Evolutionary conservation across 2,329 filamentous ascomycete species (phyloP).

Genomic region (Exophiala bonariae): DNA sequence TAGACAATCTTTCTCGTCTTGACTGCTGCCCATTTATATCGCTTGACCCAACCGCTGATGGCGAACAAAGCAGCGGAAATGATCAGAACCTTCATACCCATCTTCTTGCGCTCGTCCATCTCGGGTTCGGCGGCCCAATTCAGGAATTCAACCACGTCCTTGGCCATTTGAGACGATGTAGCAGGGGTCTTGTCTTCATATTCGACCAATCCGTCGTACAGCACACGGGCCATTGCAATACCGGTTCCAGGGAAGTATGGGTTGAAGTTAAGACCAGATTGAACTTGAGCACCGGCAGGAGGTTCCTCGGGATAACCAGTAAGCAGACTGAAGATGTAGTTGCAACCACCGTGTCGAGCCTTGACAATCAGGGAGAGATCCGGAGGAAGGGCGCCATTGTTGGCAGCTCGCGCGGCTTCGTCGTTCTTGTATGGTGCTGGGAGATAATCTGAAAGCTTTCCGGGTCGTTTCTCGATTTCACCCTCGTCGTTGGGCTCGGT

Average conservation of each 20-base stretch:
- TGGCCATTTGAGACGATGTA: slow-evolving; percentile 97
- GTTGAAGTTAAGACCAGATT: slow-evolving; percentile 97
- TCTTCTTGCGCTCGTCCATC: slow-evolving; percentile 99
- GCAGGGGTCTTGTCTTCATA: slow-evolving; percentile 96
- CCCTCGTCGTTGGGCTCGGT: slow-evolving; percentile 97
- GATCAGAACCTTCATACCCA: slow-evolving; percentile 95
- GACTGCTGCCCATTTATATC: slow-evolving; percentile 97
- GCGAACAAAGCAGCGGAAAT: slow-evolving; percentile 78
- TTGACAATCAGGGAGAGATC: slow-evolving; percentile 98
- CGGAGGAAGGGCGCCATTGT: slow-evolving; percentile 95
- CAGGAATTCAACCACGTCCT: slow-evolving; percentile 97
- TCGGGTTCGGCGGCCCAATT: slow-evolving; percentile 99
- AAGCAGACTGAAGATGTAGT: slow-evolving; percentile 97
- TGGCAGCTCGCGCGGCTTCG: slow-evolving; percentile 94
- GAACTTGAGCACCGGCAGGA: slow-evolving; percentile 82
- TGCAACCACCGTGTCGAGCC: slow-evolving; percentile 93
- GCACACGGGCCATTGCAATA: slow-evolving; percentile 97
- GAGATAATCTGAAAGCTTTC: slow-evolving; percentile 98
- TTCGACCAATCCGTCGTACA: slow-evolving; percentile 96
- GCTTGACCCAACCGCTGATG: slow-evolving; percentile 94
- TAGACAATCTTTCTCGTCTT: slow-evolving; percentile 95
- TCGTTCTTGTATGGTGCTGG: slow-evolving; percentile 97
- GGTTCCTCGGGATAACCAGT: slow-evolving; percentile 97
- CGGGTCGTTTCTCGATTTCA: slow-evolving; percentile 96
- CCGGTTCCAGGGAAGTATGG: slow-evolving; percentile 97